These are phyloP conservation scores for Cyamopsis tetragonoloba DNA, from an alignment of 306 rosid genomes.

Conservation along the genomic window DNA sequence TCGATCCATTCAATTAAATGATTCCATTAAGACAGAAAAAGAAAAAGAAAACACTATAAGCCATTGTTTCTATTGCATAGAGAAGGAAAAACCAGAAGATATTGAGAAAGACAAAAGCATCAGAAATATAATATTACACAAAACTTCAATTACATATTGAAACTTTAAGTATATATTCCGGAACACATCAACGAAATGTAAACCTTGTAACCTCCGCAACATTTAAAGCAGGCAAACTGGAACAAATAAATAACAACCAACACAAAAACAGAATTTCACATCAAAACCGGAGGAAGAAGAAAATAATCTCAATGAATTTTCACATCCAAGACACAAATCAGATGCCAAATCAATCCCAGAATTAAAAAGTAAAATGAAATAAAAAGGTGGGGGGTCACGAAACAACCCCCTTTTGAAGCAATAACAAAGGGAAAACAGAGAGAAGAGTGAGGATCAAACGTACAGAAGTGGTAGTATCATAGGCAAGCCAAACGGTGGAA, in stretches of 20 bases:
- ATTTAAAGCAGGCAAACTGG: slow-evolving; percentile 6
- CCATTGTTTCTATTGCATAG: not conserved
- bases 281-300: not conserved
- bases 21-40: not conserved
- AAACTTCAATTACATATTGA: not conserved
- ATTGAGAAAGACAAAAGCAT: not conserved
- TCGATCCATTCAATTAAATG: slow-evolving; percentile 12
- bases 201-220: slow-evolving; percentile 10
- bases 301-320: not conserved
- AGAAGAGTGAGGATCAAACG: slow-evolving; percentile 23
- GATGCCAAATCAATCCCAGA: slow-evolving; percentile 10
- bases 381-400: not conserved
- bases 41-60: not conserved
- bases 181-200: not conserved
- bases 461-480: slow-evolving; percentile 70
- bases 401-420: not conserved
- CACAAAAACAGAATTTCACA: not conserved
- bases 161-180: not conserved
- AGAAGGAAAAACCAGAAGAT: not conserved
- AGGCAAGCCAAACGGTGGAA: slow-evolving; percentile 99
- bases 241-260: not conserved
- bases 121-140: not conserved
- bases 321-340: slow-evolving; percentile 12
- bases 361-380: not conserved
- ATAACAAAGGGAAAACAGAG: not conserved